Conservation (phyloP, 2,329 filamentous ascomycete species). For the Aureobasidium sp. region DNA sequence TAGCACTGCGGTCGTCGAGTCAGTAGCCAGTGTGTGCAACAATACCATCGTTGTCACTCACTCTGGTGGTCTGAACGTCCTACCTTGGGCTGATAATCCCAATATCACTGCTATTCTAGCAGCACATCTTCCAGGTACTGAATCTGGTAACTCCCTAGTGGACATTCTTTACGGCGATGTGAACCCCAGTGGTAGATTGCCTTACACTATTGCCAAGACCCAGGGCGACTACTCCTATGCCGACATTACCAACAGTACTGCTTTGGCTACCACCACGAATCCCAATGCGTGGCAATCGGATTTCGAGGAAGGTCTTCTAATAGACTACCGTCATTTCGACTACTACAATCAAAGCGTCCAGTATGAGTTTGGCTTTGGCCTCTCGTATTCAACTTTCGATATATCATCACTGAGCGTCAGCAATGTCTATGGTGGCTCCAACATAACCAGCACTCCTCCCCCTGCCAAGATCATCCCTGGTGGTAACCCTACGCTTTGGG, state of each 20-base stretch:
- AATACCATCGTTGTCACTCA: slow-evolving; percentile 47
- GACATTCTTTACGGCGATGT: slow-evolving; percentile 34
- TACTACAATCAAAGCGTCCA: slow-evolving; percentile 27
- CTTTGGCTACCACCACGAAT: slow-evolving; percentile 27
- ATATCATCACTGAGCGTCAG: slow-evolving; percentile 47
- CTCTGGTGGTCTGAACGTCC: slow-evolving; percentile 35
- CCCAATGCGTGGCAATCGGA: slow-evolving; percentile 40
- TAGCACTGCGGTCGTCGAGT: slow-evolving; percentile 36
- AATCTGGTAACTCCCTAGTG: slow-evolving; percentile 34
- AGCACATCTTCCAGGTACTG: slow-evolving; percentile 37
- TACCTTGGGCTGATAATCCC: slow-evolving; percentile 35
- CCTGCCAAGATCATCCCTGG: slow-evolving; percentile 39
- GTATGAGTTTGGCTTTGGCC: slow-evolving; percentile 31
- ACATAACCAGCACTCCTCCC: slow-evolving; percentile 44
- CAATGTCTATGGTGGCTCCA: slow-evolving; percentile 20
- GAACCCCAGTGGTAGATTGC: slow-evolving; percentile 30
- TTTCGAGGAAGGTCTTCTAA: slow-evolving; percentile 46
- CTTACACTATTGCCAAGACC: slow-evolving; percentile 33
- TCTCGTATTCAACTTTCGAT: slow-evolving; percentile 32
- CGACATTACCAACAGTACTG: slow-evolving; percentile 32
- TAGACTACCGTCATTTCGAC: slow-evolving; percentile 50
- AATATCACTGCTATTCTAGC: slow-evolving; percentile 39
- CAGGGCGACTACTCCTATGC: slow-evolving; percentile 29
- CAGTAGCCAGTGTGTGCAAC: slow-evolving; percentile 39
- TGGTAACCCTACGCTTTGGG: slow-evolving; percentile 57